Evolutionary conservation across 1,139 yeast genomes (phyloP), one percentile per base, ranked within the genome.

Genomic region (Zhuliangozyma blackwelliae): DNA sequence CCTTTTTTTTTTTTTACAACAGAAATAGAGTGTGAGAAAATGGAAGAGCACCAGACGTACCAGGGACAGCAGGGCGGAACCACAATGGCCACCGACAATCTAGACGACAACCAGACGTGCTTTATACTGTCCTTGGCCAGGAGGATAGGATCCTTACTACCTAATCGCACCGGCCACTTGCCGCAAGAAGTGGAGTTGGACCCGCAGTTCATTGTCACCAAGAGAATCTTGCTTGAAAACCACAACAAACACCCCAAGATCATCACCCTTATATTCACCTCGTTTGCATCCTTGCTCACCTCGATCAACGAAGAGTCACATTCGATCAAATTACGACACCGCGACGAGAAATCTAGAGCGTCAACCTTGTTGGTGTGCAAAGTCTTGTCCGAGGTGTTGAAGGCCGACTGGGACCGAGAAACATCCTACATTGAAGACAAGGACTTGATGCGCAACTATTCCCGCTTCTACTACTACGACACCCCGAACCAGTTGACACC

Each of bases 151-250:
- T 55, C 65, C 21, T 52, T 68, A 28, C 52, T 69, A 26, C 75
- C 75, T 10, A 57, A 54, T 43, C 49, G 65, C 27, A 65, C 74
- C 1, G 73, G 74, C 7, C 59, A 62, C 42, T 50, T 66, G 5
- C 45, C 65, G n/a, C 59, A 61, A n/a, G 75, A 69, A 42, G 69
- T 69, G 7, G 75, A 69, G 48, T 50, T 68, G 32, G 66, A 68
- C 40, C 68, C 70, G 7, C 75, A 68, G 45, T 69, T 58, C 41
- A 40, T 59, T 11, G 47, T 54, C 21, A 61, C 73, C 13, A 61
- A 57, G 34, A 50, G 55, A 23, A 50, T 69, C 25, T 50, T 69
- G 29, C 41, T 62, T 21, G 53, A 53, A 21, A 54, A 49, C 34
- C 49, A 48, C 20, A 40, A 43, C 19, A 46, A 42, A 31, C 44